These are phyloP conservation scores for Reutealis trisperma DNA, from an alignment of 345 rosid species.

Conservation along the genomic window DNA sequence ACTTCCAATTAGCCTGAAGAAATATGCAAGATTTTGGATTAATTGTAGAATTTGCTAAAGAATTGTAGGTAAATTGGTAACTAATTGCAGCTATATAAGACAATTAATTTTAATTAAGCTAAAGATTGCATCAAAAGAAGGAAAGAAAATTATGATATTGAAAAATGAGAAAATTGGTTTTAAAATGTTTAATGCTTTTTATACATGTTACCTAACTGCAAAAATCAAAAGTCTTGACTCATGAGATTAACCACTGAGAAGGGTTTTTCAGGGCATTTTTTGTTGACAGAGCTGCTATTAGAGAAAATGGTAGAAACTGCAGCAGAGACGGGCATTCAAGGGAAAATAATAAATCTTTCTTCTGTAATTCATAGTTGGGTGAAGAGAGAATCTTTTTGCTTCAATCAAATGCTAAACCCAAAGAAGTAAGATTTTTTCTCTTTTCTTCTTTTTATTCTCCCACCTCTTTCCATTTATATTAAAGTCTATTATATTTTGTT, in stretches of 20 bases:
- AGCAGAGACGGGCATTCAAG: constrained; percentile 59
- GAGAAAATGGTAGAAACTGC: constrained; percentile 91
- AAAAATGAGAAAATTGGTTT: not conserved
- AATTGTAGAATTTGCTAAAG: too few relatives aligned
- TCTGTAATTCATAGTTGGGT: constrained; percentile 94
- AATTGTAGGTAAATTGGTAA: too few relatives aligned
- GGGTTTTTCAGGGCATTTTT: constrained; percentile 69
- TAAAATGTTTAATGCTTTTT: not conserved
- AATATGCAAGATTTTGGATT: not conserved
- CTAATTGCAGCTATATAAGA: too few relatives aligned
- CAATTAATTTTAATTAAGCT: too few relatives aligned
- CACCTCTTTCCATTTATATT: too few relatives aligned
- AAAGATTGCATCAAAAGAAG: not conserved
- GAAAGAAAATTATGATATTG: too few relatives aligned
- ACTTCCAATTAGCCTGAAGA: too few relatives aligned
- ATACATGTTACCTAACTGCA: too few relatives aligned
- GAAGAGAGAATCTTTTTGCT: constrained; percentile 60
- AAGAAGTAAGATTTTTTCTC: constrained; percentile 49
- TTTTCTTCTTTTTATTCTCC: not conserved
- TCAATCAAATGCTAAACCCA: constrained; percentile 65
- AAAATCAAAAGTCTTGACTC: too few relatives aligned
- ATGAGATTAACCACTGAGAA: not conserved
- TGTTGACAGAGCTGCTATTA: constrained; percentile 72
- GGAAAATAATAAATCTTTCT: constrained; percentile 87
- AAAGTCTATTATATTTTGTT: too few relatives aligned